Conservation (phyloP, 768 basidiomycete genomes). For the Kwoniella botswanensis region DNA sequence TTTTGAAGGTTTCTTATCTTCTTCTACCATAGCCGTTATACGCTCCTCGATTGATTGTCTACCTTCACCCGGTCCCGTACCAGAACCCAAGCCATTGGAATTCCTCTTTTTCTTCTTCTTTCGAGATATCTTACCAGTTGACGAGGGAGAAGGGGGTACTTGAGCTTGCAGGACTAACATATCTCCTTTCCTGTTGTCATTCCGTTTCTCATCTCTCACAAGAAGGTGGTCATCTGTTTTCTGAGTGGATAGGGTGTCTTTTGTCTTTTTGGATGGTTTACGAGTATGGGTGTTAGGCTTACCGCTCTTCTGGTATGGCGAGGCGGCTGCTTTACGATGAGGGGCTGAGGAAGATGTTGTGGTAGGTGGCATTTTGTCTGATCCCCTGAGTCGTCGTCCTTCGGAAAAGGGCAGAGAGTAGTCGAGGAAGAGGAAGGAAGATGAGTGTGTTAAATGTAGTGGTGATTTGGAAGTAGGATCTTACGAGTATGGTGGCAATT, state of each 20-base stretch:
- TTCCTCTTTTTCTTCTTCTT: constrained; percentile 15
- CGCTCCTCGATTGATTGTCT: neutral
- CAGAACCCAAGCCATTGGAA: neutral
- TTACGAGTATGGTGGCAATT: neutral
- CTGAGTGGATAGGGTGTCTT: neutral
- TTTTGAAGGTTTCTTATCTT: neutral
- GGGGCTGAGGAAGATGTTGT: neutral
- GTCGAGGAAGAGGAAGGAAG: neutral
- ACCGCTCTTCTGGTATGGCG: neutral
- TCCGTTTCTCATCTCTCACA: neutral
- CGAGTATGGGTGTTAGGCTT: neutral
- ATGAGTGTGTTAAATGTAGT: neutral
- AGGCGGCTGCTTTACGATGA: neutral
- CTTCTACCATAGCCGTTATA: neutral
- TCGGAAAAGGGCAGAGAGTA: neutral
- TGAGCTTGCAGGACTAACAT: neutral
- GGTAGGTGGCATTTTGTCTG: neutral
- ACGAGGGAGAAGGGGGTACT: neutral
- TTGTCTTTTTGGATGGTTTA: neutral
- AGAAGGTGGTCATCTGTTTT: neutral
- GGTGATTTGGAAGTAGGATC: too few species aligned
- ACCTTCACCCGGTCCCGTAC: neutral
- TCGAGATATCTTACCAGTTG: neutral
- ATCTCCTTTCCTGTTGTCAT: neutral
- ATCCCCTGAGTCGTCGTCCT: too few species aligned